phyloP scores from a whole-genome alignment of 192 early-diverging fungal species.

The Polychytrium aggregatum region DNA sequence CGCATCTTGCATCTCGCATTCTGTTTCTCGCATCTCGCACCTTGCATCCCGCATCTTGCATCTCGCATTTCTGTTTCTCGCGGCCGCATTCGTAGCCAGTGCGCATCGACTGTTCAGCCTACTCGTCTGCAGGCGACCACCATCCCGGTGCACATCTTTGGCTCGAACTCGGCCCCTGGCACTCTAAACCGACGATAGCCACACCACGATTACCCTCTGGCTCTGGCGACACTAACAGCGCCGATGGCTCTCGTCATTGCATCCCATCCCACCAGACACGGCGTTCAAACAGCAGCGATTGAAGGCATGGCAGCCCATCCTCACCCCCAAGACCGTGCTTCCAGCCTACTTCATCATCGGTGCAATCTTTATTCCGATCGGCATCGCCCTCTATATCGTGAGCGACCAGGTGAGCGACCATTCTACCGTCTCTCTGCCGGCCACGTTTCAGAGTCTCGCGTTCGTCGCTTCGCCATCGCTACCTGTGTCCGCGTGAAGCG shows the following conservation, averaged over 20 bases:
- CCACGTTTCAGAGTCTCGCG: not conserved
- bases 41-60: too few relatives aligned
- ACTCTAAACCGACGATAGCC: too few relatives aligned
- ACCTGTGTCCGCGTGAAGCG: not conserved
- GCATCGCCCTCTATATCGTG: conserved; percentile 80
- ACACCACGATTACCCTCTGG: too few relatives aligned
- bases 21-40: too few relatives aligned
- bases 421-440: not conserved
- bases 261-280: conserved; percentile 50
- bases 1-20: too few relatives aligned
- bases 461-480: not conserved
- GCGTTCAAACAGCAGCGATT: conserved; percentile 99
- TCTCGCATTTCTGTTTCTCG: too few relatives aligned
- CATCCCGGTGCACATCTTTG: too few relatives aligned
- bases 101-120: not conserved
- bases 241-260: not conserved
- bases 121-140: not conserved
- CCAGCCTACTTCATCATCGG: conserved; percentile 93
- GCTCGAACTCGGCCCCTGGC: too few relatives aligned
- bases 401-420: conserved; percentile 57
- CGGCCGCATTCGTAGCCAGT: not conserved
- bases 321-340: conserved; percentile 95
- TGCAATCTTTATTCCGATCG: conserved; percentile 89
- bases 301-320: conserved; percentile 97
- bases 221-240: conserved; percentile 2